phyloP scores from a whole-genome alignment of 1,284 basidiomycete species.

The Gymnopus androsaceus region DNA sequence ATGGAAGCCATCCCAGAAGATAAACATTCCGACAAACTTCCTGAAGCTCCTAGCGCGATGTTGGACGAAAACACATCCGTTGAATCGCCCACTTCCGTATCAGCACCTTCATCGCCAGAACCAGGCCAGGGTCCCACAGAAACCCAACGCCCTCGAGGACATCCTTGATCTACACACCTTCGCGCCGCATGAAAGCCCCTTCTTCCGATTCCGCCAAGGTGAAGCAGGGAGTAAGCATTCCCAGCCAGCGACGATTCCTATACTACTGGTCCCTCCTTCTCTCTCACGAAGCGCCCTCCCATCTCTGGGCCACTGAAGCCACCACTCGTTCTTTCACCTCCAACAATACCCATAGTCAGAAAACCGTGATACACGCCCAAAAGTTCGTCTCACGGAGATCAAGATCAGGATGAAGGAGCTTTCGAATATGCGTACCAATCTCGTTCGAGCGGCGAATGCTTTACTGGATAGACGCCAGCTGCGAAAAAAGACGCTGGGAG shows the following conservation, averaged over 20 bases:
- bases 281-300: constrained; percentile 50
- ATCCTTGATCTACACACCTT: constrained; percentile 70
- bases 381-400: constrained; percentile 53
- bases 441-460: constrained; percentile 58
- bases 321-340: constrained; percentile 29
- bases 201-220: constrained; percentile 41
- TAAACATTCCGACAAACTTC: constrained; percentile 14
- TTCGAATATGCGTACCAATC: constrained; percentile 47
- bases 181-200: constrained; percentile 64
- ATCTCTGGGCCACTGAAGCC: constrained; percentile 44
- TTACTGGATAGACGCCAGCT: constrained; percentile 44
- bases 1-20: constrained; percentile 51
- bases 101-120: neutral
- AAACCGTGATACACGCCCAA: constrained; percentile 31
- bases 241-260: constrained; percentile 72
- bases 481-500: constrained; percentile 23
- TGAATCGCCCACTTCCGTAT: neutral
- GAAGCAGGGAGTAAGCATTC: constrained; percentile 74
- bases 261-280: constrained; percentile 75
- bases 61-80: neutral
- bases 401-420: constrained; percentile 60
- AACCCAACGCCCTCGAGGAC: constrained; percentile 48
- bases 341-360: constrained; percentile 8
- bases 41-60: neutral
- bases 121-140: constrained; percentile 14